Evolutionary conservation across 768 basidiomycete species (phyloP).

Genomic region (Pilatotrama ljubarskyi): DNA sequence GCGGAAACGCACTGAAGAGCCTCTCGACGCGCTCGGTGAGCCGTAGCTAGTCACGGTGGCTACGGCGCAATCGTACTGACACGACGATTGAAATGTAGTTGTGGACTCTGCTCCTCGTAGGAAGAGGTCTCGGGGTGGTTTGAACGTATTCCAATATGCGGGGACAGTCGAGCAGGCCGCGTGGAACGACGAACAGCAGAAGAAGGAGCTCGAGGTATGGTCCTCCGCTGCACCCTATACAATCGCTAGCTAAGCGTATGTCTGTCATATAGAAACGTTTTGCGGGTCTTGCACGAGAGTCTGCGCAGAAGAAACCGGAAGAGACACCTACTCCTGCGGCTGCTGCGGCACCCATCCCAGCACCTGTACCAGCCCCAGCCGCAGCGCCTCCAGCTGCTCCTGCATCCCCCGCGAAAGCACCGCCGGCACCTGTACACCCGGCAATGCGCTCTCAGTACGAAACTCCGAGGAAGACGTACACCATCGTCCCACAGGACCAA

Average conservation of each 20-base stretch:
- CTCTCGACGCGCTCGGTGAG: slow-evolving; percentile 77
- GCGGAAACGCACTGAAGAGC: slow-evolving; percentile 79
- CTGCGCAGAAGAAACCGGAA: slow-evolving; percentile 8
- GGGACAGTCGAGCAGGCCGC: slow-evolving; percentile 71
- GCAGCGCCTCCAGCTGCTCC: background rate
- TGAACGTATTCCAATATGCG: slow-evolving; percentile 77
- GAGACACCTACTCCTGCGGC: background rate
- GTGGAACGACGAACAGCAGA: slow-evolving; percentile 62
- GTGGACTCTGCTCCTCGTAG: slow-evolving; percentile 38
- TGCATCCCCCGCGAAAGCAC: background rate
- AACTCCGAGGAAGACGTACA: slow-evolving; percentile 24
- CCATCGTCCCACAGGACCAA: slow-evolving; percentile 24
- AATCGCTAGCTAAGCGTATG: background rate
- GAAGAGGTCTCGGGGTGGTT: slow-evolving; percentile 57
- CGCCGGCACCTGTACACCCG: background rate
- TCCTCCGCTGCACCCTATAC: background rate
- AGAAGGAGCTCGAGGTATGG: slow-evolving; percentile 63
- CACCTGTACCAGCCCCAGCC: background rate
- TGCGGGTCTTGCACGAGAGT: slow-evolving; percentile 25
- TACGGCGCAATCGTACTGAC: background rate
- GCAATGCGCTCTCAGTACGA: background rate
- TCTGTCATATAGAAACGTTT: slow-evolving; percentile 26
- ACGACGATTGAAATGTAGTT: background rate
- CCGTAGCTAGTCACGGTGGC: slow-evolving; percentile 15
- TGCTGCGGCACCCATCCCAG: slow-evolving; percentile 3